A percentile compares a stretch with the other conserved stretches of the same genome.
phyloP scores from a whole-genome alignment of 768 basidiomycete genomes.

The Tricholoma sp. region DNA sequence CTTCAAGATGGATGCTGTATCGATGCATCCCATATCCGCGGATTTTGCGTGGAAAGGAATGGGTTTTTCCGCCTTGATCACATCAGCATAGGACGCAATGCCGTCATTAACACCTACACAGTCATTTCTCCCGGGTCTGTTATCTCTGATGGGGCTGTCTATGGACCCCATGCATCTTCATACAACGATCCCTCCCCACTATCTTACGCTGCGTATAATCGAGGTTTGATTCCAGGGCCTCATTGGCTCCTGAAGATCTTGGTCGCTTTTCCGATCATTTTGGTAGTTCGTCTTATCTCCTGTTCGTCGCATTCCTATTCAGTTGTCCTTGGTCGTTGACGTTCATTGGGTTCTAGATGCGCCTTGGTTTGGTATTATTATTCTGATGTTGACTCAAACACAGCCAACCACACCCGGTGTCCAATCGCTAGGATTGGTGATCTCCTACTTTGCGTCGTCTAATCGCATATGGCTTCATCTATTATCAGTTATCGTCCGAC shows the following conservation, averaged over 20 bases:
- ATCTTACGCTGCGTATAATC: slow-evolving; percentile 34
- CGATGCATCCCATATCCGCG: slow-evolving; percentile 34
- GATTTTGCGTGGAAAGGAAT: slow-evolving; percentile 41
- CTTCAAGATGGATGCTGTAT: slow-evolving; percentile 39
- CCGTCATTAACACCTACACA: slow-evolving; percentile 39
- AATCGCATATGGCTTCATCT: slow-evolving; percentile 34
- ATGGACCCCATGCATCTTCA: slow-evolving; percentile 43
- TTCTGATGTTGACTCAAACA: slow-evolving; percentile 32
- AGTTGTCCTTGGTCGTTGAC: neutral
- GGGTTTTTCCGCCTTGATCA: slow-evolving; percentile 37
- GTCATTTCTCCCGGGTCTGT: slow-evolving; percentile 35
- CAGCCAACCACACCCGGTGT: slow-evolving; percentile 17
- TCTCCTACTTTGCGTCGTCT: slow-evolving; percentile 39
- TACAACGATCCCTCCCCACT: slow-evolving; percentile 32
- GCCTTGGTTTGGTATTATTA: slow-evolving; percentile 37
- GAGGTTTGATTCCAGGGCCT: slow-evolving; percentile 29
- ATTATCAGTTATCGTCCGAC: slow-evolving; percentile 33
- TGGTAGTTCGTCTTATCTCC: slow-evolving; percentile 26
- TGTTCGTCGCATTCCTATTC: slow-evolving; percentile 18
- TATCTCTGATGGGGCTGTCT: slow-evolving; percentile 31
- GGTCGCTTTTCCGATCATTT: slow-evolving; percentile 36
- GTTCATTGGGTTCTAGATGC: slow-evolving; percentile 23
- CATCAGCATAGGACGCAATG: slow-evolving; percentile 33
- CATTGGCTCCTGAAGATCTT: slow-evolving; percentile 26
- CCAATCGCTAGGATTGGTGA: slow-evolving; percentile 34